Conservation (phyloP, 2,329 filamentous ascomycete species). For the Aspergillus fructus region DNA sequence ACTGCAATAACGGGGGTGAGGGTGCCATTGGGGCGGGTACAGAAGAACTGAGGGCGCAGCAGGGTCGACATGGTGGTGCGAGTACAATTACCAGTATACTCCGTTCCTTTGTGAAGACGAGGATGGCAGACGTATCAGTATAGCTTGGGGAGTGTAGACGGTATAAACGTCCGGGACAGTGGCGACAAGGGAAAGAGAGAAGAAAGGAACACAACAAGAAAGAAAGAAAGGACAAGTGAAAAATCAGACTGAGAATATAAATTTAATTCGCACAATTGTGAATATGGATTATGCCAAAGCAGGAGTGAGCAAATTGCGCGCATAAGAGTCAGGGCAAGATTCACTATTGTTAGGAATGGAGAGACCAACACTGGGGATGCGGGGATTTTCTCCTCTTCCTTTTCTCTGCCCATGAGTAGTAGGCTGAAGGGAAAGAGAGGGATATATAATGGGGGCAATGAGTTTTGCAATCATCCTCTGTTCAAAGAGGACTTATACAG, state of each 20-base stretch:
- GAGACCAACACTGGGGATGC: constrained; percentile 7
- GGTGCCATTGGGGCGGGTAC: constrained; percentile 41
- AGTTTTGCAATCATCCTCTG: constrained; percentile 3
- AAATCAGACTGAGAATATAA: constrained; percentile 4
- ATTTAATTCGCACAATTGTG: constrained; percentile 3
- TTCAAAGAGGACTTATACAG: constrained; percentile 4
- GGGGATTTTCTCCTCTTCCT: constrained; percentile 3
- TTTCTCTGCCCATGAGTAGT: constrained; percentile 1
- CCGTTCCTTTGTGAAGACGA: background rate
- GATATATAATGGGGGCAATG: constrained; percentile 1
- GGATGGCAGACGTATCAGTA: background rate
- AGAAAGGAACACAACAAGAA: constrained; percentile 10
- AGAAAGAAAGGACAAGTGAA: constrained; percentile 5
- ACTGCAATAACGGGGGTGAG: constrained; percentile 45
- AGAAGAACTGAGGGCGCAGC: constrained; percentile 42
- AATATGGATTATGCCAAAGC: constrained; percentile 8
- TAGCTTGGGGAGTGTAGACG: background rate
- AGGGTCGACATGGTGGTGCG: constrained; percentile 21
- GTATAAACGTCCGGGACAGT: background rate
- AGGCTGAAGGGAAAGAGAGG: background rate
- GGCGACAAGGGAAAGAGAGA: background rate
- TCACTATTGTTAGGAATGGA: constrained; percentile 11
- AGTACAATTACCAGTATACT: background rate
- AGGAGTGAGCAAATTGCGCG: constrained; percentile 5
- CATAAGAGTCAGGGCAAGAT: constrained; percentile 13